Evolutionary conservation across 768 basidiomycete genomes (phyloP).

Genomic region (Mycena epipterygia): DNA sequence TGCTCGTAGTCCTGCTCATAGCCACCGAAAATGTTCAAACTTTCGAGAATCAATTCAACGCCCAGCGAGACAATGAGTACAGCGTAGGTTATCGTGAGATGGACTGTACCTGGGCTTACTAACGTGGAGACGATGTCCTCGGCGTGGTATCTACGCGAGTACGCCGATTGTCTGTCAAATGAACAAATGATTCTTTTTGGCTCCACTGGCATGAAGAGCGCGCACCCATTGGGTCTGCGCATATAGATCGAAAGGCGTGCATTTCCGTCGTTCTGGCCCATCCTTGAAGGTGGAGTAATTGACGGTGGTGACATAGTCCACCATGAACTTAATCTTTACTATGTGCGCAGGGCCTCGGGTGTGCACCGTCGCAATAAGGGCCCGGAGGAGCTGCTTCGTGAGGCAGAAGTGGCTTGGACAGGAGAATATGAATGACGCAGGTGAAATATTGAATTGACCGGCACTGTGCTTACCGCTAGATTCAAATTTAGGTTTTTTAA

Average conservation of each 20-base stretch:
- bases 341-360: slow-evolving; percentile 55
- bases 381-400: slow-evolving; percentile 65
- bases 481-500: too few relatives aligned
- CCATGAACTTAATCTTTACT: slow-evolving; percentile 61
- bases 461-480: too few relatives aligned
- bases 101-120: slow-evolving; percentile 57
- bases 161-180: slow-evolving; percentile 57
- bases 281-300: slow-evolving; percentile 59
- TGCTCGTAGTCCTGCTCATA: too few relatives aligned
- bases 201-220: slow-evolving; percentile 12
- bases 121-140: slow-evolving; percentile 61
- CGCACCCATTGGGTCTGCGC: slow-evolving; percentile 62
- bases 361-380: slow-evolving; percentile 54
- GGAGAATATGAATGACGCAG: background rate
- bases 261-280: slow-evolving; percentile 43
- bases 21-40: too few relatives aligned
- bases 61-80: too few relatives aligned
- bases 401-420: slow-evolving; percentile 62
- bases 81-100: too few relatives aligned
- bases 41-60: too few relatives aligned
- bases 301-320: slow-evolving; percentile 48
- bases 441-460: too few relatives aligned
- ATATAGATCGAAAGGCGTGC: slow-evolving; percentile 41
- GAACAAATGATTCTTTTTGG: too few relatives aligned
- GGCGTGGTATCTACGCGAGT: slow-evolving; percentile 57